Conservation (phyloP, 1,139 yeast species). For the Kodamaea fungicola region DNA sequence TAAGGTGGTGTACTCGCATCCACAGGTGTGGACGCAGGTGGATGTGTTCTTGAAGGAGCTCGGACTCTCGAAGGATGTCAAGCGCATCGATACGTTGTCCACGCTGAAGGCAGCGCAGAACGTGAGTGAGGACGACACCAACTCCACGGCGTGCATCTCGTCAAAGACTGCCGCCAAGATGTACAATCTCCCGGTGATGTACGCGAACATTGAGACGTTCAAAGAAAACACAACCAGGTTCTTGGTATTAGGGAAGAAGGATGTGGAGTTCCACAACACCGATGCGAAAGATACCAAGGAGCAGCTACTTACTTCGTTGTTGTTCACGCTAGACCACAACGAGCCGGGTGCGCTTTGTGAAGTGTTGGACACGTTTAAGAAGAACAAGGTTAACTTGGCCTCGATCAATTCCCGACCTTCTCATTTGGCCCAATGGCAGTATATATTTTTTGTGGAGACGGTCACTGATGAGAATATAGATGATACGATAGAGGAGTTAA, state of each 20-base stretch:
- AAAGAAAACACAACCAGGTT: slow-evolving; percentile 82
- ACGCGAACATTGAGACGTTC: slow-evolving; percentile 63
- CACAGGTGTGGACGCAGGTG: slow-evolving; percentile 98
- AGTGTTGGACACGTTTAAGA: slow-evolving; percentile 58
- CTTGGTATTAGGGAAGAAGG: slow-evolving; percentile 51
- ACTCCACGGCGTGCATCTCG: slow-evolving; percentile 45
- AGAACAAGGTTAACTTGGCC: slow-evolving; percentile 59
- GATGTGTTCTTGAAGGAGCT: slow-evolving; percentile 45
- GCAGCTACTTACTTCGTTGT: slow-evolving; percentile 47
- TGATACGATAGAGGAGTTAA: slow-evolving; percentile 17
- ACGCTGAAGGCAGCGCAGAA: slow-evolving; percentile 82
- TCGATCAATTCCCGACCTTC: slow-evolving; percentile 76
- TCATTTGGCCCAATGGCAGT: slow-evolving; percentile 68
- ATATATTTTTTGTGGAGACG: slow-evolving; percentile 74
- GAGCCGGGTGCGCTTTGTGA: slow-evolving; percentile 75
- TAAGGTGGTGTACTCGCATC: slow-evolving; percentile 75
- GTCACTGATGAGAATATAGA: slow-evolving; percentile 25
- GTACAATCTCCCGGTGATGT: slow-evolving; percentile 56
- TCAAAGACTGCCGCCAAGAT: slow-evolving; percentile 61
- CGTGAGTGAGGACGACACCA: slow-evolving; percentile 40
- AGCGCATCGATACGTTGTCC: slow-evolving; percentile 63
- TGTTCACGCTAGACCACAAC: slow-evolving; percentile 65
- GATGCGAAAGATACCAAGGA: slow-evolving; percentile 1
- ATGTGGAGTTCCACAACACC: slow-evolving; percentile 3
- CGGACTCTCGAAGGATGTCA: slow-evolving; percentile 29